Evolutionary conservation across 2,329 filamentous ascomycete genomes (phyloP), one percentile per base, ranked within the genome.

Genomic region (Phaeosphaeriaceae sp.): DNA sequence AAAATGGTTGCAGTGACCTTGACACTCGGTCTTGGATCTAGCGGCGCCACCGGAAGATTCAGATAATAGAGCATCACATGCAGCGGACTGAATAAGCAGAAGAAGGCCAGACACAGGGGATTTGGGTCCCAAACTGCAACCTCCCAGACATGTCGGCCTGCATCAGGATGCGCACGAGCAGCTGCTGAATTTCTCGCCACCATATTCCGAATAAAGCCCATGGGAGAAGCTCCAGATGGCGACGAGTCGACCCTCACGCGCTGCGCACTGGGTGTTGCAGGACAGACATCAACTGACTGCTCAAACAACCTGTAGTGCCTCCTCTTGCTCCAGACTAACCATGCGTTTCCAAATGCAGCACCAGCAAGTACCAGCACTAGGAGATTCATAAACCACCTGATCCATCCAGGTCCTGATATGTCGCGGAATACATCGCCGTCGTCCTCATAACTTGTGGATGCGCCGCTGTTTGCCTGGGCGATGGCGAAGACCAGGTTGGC

Each of bases 301-400:
- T 96, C 91, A 74, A 99, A 99, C 23, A 99, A 81, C 59, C 94
- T 87, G 76, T 99, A 99, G 64, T 90, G 86, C 52, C 92, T 87
- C 65, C 86, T 90, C 61, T 91, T 87, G 46, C 83, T 83, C 71
- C 96, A 88, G 21, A 92, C 90, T 73, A 92, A 93, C 66, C 87
- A 80, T 3, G 91, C 86, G 74, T 99, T 99, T 21, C 82, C 68
- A 32, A 83, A 68, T n/a, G 90, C 92, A 36, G 90, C 75, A 18
- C 80, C 58, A 1, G 84, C 81, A 17, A 97, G 79, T 0, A 83
- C 69, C 77, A 90, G 87, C n/a, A 92, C 85, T 6, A 92, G 66
- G 47, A 90, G 83, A 74, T 80, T 70, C 76, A 87, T 84, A 68
- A 87, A 72, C 81, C 84, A 88, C 46, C 78, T 81, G 41, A 89